Evolutionary conservation across 2,329 filamentous ascomycete genomes (phyloP), one percentile per base, ranked within the genome.

Genomic region (Chrysosporium queenslandicum): DNA sequence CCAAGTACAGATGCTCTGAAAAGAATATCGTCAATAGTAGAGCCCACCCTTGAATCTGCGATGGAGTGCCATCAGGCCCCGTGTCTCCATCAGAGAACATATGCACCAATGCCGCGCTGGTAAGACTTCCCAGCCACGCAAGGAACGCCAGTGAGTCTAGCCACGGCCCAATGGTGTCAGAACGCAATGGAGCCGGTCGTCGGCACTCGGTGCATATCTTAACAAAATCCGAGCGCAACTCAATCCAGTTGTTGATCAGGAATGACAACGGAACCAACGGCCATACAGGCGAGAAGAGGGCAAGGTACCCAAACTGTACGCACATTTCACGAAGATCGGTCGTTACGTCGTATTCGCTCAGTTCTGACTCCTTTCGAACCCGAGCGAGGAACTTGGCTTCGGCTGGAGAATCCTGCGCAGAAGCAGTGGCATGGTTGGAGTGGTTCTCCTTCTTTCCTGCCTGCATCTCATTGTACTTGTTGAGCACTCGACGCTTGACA

Each of bases 101-200:
- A 67, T 89, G 95, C 0, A 95, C 86, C 45, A 97, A 80, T 0
- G 90, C 88, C 0, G 89, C 82, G 52, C 86, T 89, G 4, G 89
- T 94, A 54, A 97, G 74, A 59, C 85, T 92, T 37, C 92, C 92
- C 21, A 96, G 74, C 92, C 92, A 97, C 2, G 88, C 85, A n/a
- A 97, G 74, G 66, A 97, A 94, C 14, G 83, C 84, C 2, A 98
- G 75, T 1, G 86, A 83, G 58, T 89, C 80, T 11, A 97, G 74
- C 85, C 89, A 97, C 0, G 92, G 90, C 0, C 92, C 92, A 59
- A 98, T 97, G 1, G 87, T 92, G 70, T 97, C 92, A 1, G 88
- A 83, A 50, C 92, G 82, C 79, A 86, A 88, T 0, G 92, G 92
- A 34, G 87, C 87, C 0, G 92, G 92, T 2, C 92, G 83, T 62